Evolutionary conservation across 345 rosid species (phyloP).

Genomic region (Dovyalis caffra): DNA sequence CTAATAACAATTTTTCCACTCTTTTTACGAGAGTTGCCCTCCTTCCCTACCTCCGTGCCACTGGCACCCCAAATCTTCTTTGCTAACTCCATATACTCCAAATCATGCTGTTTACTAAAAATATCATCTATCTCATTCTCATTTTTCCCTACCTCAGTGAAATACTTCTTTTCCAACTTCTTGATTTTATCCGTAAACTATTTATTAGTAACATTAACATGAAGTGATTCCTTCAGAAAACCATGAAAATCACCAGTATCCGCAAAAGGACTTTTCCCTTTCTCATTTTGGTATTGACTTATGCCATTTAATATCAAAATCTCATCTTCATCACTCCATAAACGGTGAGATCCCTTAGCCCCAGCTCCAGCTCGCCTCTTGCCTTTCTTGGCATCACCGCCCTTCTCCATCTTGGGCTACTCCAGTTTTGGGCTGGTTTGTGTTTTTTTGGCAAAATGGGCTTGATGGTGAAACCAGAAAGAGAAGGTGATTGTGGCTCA

Average conservation of each 20-base stretch:
- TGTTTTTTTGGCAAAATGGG: neutral
- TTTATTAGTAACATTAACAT: too few relatives aligned
- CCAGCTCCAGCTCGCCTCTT: slow-evolving; percentile 12
- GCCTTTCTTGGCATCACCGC: too few relatives aligned
- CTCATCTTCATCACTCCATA: too few relatives aligned
- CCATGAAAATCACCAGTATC: too few relatives aligned
- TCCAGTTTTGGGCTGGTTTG: slow-evolving; percentile 10
- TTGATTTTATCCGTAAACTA: too few relatives aligned
- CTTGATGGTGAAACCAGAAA: slow-evolving; percentile 30
- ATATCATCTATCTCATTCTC: slow-evolving; percentile 29
- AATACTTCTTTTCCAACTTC: too few relatives aligned
- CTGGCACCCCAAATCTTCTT: slow-evolving; percentile 38
- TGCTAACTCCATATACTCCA: slow-evolving; percentile 23
- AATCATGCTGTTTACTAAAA: slow-evolving; percentile 39
- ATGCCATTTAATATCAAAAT: too few relatives aligned
- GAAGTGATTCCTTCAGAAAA: too few relatives aligned
- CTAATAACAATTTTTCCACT: neutral
- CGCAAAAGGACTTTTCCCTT: too few relatives aligned
- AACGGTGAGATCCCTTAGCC: slow-evolving; percentile 29
- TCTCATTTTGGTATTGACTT: too few relatives aligned
- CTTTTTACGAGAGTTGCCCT: neutral
- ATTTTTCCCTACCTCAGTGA: too few relatives aligned
- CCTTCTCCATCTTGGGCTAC: too few relatives aligned
- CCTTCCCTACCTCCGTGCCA: neutral
- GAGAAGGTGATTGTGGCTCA: slow-evolving; percentile 17